These are phyloP conservation scores for Aspergillus fructus DNA, from an alignment of 2,329 filamentous ascomycete species.

Conservation along the genomic window DNA sequence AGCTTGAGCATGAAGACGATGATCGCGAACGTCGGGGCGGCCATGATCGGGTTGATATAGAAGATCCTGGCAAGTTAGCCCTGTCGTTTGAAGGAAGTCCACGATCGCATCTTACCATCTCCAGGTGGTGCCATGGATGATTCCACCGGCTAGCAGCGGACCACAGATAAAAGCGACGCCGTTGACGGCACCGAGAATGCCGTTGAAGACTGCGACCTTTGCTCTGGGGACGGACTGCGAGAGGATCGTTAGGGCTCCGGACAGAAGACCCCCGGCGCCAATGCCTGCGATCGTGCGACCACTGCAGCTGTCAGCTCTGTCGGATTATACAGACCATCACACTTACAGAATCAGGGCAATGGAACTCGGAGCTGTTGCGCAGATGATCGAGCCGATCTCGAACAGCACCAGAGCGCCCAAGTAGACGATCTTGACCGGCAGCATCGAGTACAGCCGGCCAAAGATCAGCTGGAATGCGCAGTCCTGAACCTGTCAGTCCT, in stretches of 20 bases:
- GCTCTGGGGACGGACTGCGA: neutral
- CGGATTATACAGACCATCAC: too few species aligned
- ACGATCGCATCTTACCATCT: neutral
- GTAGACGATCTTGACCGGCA: slow-evolving; percentile 18
- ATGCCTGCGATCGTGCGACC: slow-evolving; percentile 4
- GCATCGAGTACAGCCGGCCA: slow-evolving; percentile 8
- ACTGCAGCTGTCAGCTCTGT: neutral
- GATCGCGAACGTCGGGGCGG: neutral
- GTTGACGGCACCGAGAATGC: neutral
- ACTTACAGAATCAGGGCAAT: slow-evolving; percentile 15
- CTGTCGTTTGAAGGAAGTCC: too few species aligned
- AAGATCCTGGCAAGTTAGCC: slow-evolving; percentile 6
- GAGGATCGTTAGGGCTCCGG: neutral
- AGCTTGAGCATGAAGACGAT: neutral
- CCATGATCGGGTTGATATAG: slow-evolving; percentile 16
- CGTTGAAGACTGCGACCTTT: neutral
- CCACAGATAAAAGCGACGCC: neutral
- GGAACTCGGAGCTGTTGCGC: slow-evolving; percentile 20
- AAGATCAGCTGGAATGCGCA: slow-evolving; percentile 3
- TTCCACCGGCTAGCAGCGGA: slow-evolving; percentile 5
- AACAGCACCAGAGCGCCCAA: slow-evolving; percentile 23
- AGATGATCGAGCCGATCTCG: slow-evolving; percentile 24
- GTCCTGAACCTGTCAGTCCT: neutral
- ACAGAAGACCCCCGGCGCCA: neutral
- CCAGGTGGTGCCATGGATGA: slow-evolving; percentile 9